Percentiles rank a stretch among this genome's conserved stretches.
Conservation (phyloP, 2,329 filamentous ascomycete genomes). For the Fusarium piperis region DNA sequence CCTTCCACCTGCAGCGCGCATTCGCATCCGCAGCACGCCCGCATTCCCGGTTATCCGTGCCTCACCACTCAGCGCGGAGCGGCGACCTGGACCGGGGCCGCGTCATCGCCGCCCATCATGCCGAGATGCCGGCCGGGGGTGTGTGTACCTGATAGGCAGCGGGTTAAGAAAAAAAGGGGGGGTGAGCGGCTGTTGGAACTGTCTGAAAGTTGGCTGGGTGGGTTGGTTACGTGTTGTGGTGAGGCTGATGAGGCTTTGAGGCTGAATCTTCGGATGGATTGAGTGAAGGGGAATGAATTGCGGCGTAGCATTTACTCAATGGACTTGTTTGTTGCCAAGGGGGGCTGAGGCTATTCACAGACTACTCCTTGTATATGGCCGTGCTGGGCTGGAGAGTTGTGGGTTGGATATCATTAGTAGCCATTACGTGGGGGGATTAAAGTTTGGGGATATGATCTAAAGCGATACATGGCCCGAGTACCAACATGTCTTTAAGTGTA, state of each 20-base stretch:
- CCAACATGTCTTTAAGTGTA: neutral
- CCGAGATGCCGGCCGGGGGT: slow-evolving; percentile 29
- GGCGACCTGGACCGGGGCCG: slow-evolving; percentile 29
- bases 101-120: slow-evolving; percentile 34
- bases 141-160: slow-evolving; percentile 1
- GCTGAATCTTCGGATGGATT: neutral
- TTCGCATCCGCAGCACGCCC: neutral
- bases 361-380: neutral
- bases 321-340: neutral
- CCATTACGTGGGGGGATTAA: neutral
- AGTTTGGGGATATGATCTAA: neutral
- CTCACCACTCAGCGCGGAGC: slow-evolving; percentile 18
- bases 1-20: neutral
- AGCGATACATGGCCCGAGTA: neutral
- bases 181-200: neutral
- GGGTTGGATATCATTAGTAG: neutral
- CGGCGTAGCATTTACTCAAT: neutral
- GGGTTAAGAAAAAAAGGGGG: neutral
- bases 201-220: neutral
- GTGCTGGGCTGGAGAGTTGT: neutral
- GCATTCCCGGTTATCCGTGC: slow-evolving; percentile 12
- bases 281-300: neutral
- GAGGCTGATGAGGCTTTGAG: neutral
- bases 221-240: neutral
- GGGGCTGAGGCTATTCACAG: neutral